phyloP scores from a whole-genome alignment of 2,329 filamentous ascomycete genomes.

The Botrytis aclada region DNA sequence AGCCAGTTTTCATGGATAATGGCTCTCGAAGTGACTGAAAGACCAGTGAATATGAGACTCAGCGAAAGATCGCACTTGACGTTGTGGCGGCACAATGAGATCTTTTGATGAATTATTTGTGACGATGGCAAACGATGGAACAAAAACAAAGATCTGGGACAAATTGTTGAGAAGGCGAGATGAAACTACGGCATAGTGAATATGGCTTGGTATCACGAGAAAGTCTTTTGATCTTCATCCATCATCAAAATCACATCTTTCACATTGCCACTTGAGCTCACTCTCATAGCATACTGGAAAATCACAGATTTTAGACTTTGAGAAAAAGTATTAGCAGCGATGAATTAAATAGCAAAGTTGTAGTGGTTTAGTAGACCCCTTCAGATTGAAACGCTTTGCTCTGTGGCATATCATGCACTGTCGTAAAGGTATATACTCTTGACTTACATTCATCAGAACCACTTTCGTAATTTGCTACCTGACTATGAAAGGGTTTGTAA shows the following conservation, averaged over 20 bases:
- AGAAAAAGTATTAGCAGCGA: neutral
- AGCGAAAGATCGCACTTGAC: neutral
- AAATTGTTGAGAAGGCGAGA: neutral
- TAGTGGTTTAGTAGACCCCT: neutral
- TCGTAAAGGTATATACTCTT: neutral
- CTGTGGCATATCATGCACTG: neutral
- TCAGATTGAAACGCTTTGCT: neutral
- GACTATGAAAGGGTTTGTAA: fast-evolving
- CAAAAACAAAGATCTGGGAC: neutral
- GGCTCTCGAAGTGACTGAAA: neutral
- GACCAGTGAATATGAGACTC: neutral
- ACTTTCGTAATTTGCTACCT: neutral
- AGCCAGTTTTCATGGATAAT: neutral
- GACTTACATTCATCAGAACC: neutral
- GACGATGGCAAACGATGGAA: neutral
- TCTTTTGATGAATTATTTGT: neutral
- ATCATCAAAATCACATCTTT: neutral
- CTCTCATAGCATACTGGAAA: neutral
- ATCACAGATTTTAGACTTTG: too few species aligned
- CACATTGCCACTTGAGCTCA: neutral
- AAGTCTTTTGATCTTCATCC: neutral
- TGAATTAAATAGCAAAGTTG: neutral
- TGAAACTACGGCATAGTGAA: neutral
- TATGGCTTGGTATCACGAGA: neutral
- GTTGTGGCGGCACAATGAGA: neutral